Conservation (phyloP, 2,329 filamentous ascomycete species). For the Aspergillus terreus region DNA sequence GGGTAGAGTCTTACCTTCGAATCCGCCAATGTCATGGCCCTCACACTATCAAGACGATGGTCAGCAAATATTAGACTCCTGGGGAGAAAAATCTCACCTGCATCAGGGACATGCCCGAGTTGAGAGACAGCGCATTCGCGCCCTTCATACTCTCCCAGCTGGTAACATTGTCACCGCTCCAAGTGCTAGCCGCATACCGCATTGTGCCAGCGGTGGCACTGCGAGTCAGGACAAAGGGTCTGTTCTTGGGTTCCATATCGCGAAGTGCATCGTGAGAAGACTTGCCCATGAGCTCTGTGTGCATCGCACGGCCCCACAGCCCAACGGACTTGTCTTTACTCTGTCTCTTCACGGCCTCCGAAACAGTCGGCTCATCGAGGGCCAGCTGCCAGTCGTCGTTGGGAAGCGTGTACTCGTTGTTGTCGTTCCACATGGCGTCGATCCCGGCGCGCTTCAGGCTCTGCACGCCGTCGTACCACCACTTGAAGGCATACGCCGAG, state of each 20-base stretch:
- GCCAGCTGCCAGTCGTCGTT: slow-evolving; percentile 64
- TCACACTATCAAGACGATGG: slow-evolving; percentile 49
- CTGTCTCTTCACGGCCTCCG: slow-evolving; percentile 34
- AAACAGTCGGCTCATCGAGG: slow-evolving; percentile 45
- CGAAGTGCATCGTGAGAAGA: slow-evolving; percentile 65
- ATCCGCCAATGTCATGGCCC: slow-evolving; percentile 72
- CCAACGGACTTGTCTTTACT: slow-evolving; percentile 54
- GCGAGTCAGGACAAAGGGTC: slow-evolving; percentile 67
- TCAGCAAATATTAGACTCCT: not conserved
- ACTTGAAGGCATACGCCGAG: slow-evolving; percentile 61
- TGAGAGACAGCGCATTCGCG: slow-evolving; percentile 65
- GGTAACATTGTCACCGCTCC: slow-evolving; percentile 72
- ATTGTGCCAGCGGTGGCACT: slow-evolving; percentile 69
- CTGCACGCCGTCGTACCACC: slow-evolving; percentile 68
- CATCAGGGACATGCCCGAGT: slow-evolving; percentile 64
- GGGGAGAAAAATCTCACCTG: slow-evolving; percentile 41
- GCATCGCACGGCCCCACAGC: slow-evolving; percentile 65
- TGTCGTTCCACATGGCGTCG: slow-evolving; percentile 75
- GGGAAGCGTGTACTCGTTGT: slow-evolving; percentile 69
- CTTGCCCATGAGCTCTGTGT: slow-evolving; percentile 69
- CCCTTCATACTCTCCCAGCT: slow-evolving; percentile 72
- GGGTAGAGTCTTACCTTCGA: slow-evolving; percentile 51
- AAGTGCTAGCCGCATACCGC: slow-evolving; percentile 66
- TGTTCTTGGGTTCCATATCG: slow-evolving; percentile 54
- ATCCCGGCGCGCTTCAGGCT: slow-evolving; percentile 61